A percentile compares a stretch with the other conserved stretches of the same genome.
phyloP scores from a whole-genome alignment of 2,329 filamentous ascomycete genomes.

The Grosmannia clavigera region DNA sequence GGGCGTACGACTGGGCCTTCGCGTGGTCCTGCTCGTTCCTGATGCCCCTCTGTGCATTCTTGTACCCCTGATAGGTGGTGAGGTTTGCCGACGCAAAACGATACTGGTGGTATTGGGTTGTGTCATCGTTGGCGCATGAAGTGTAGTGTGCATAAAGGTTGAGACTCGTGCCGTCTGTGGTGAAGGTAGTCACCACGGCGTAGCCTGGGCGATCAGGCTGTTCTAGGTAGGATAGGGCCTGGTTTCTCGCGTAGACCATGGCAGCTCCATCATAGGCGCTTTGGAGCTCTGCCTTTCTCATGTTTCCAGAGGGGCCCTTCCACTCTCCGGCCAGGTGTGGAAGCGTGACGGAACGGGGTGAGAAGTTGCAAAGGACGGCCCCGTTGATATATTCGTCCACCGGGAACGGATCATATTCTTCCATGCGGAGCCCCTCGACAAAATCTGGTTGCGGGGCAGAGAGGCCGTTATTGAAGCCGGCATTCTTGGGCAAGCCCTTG shows the following conservation, averaged over 20 bases:
- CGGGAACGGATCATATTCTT: neutral
- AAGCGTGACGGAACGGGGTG: conserved; percentile 12
- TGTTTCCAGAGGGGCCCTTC: conserved; percentile 8
- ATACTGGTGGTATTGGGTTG: conserved; percentile 1
- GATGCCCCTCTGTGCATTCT: conserved; percentile 9
- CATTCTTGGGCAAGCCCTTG: neutral
- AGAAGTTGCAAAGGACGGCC: conserved; percentile 13
- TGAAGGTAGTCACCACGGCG: conserved; percentile 16
- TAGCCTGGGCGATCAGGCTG: conserved; percentile 11
- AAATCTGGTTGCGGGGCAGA: neutral
- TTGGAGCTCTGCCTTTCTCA: conserved; percentile 11
- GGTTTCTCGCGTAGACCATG: conserved; percentile 17
- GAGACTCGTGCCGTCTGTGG: conserved; percentile 15
- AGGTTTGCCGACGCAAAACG: neutral
- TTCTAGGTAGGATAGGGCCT: conserved; percentile 14
- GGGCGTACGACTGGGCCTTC: conserved; percentile 7
- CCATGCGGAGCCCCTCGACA: neutral
- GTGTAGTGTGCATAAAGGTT: conserved; percentile 18
- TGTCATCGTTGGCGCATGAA: conserved; percentile 5
- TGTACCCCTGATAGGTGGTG: neutral
- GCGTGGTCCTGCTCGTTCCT: conserved; percentile 16
- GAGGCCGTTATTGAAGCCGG: neutral
- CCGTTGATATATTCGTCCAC: neutral
- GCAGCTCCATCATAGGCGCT: conserved; percentile 17
- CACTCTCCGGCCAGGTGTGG: conserved; percentile 18